Percentiles rank a stretch among this genome's conserved stretches.
These are phyloP conservation scores for Euptelea pleiosperma DNA, from an alignment of 164 flowering plant species.

Conservation along the genomic window DNA sequence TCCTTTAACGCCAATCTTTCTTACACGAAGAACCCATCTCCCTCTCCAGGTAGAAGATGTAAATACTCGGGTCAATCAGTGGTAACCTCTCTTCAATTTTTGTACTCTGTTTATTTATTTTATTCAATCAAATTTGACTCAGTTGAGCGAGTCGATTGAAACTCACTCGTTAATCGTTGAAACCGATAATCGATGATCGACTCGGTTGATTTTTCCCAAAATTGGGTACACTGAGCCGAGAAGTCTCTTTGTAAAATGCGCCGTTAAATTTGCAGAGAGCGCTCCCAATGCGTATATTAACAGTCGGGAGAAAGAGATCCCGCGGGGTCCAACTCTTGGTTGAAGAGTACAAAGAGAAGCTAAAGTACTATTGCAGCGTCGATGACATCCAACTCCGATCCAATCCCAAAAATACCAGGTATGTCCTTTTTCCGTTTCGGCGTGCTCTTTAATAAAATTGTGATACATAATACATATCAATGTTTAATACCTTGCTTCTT, in stretches of 20 bases:
- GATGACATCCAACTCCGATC: conserved; percentile 66
- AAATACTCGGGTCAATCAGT: conserved; percentile 62
- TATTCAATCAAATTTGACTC: too few species aligned
- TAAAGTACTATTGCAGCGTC: conserved; percentile 55
- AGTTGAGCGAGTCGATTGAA: background rate
- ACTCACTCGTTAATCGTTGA: background rate
- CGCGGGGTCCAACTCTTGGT: conserved; percentile 66
- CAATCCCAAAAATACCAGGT: conserved; percentile 86
- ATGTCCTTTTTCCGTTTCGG: conserved; percentile 4
- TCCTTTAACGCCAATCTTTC: background rate
- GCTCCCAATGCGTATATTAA: conserved; percentile 63
- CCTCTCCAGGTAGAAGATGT: conserved; percentile 19
- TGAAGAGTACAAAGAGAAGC: conserved; percentile 68
- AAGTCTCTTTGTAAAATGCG: too few species aligned
- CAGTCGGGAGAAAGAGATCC: conserved; percentile 74
- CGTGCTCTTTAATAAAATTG: background rate
- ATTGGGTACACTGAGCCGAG: too few species aligned
- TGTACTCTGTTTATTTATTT: background rate
- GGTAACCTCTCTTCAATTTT: conserved; percentile 33
- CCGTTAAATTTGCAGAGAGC: conserved; percentile 45
- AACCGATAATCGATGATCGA: background rate
- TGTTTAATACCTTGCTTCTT: too few species aligned
- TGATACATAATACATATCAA: too few species aligned
- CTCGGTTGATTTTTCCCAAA: too few species aligned
- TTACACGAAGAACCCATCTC: conserved; percentile 16